A percentile compares a stretch with the other conserved stretches of the same genome.
phyloP scores from a whole-genome alignment of 768 basidiomycete species.

The Phylloporus sp. region DNA sequence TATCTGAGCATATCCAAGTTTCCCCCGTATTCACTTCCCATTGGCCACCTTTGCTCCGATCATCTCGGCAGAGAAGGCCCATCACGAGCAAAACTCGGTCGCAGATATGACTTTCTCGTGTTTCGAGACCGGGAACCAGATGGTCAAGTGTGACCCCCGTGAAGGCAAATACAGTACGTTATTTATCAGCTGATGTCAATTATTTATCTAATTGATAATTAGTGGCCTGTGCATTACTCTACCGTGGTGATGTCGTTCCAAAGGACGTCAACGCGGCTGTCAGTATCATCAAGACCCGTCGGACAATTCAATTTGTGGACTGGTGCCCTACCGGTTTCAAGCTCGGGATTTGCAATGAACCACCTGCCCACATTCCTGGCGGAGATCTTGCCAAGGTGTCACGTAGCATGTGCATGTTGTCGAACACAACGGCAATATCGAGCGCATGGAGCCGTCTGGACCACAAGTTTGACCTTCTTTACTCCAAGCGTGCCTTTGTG shows the following conservation, averaged over 20 bases:
- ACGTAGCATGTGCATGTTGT: slow-evolving; percentile 74
- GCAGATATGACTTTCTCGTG: slow-evolving; percentile 96
- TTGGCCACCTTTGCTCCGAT: slow-evolving; percentile 95
- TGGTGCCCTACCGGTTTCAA: slow-evolving; percentile 82
- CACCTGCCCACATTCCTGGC: slow-evolving; percentile 69
- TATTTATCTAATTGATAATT: slow-evolving; percentile 4
- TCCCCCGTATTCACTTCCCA: slow-evolving; percentile 99
- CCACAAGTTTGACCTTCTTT: slow-evolving; percentile 78
- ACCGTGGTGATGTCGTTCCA: slow-evolving; percentile 74
- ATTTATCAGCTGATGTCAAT: neutral
- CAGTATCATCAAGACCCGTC: slow-evolving; percentile 70
- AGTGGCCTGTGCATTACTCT: slow-evolving; percentile 68
- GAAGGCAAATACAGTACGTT: slow-evolving; percentile 71
- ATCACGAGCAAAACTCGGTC: slow-evolving; percentile 96
- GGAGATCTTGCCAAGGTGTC: slow-evolving; percentile 76
- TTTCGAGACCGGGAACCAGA: slow-evolving; percentile 76
- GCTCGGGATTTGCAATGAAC: slow-evolving; percentile 75
- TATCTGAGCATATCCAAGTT: slow-evolving; percentile 41
- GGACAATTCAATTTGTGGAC: slow-evolving; percentile 76
- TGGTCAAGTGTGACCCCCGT: slow-evolving; percentile 77
- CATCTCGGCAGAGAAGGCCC: slow-evolving; percentile 89
- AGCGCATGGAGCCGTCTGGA: slow-evolving; percentile 69
- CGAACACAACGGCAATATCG: slow-evolving; percentile 72
- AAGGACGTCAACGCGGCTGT: slow-evolving; percentile 78
- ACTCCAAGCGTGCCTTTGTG: slow-evolving; percentile 58